These are phyloP conservation scores for Heterobasidion irregulare DNA, from an alignment of 1,284 basidiomycete genomes.

Conservation along the genomic window DNA sequence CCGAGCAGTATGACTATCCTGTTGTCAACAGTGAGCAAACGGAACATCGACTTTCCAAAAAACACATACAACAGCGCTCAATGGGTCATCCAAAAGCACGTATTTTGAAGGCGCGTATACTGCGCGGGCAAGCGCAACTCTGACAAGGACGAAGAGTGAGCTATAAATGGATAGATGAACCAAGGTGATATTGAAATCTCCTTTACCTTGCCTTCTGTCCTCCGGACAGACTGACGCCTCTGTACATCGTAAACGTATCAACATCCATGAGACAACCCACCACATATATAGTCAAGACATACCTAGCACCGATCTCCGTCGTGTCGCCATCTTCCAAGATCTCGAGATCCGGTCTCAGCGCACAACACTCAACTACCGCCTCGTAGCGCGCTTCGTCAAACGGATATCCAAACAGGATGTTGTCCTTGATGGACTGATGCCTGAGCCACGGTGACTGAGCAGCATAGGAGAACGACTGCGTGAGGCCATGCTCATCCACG, in stretches of 20 bases:
- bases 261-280: slow-evolving; percentile 12
- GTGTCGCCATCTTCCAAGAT: slow-evolving; percentile 35
- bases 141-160: slow-evolving; percentile 10
- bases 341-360: slow-evolving; percentile 55
- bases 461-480: slow-evolving; percentile 74
- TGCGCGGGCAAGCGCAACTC: slow-evolving; percentile 62
- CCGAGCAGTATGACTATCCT: slow-evolving; percentile 72
- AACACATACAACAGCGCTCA: slow-evolving; percentile 54
- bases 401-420: slow-evolving; percentile 64
- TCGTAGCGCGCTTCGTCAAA: slow-evolving; percentile 60
- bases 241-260: neutral
- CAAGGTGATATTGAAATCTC: neutral
- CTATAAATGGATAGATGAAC: slow-evolving; percentile 14
- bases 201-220: slow-evolving; percentile 28
- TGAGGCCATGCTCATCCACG: slow-evolving; percentile 55
- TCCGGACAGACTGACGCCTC: slow-evolving; percentile 24
- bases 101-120: slow-evolving; percentile 60
- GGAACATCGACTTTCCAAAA: slow-evolving; percentile 3
- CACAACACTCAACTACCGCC: slow-evolving; percentile 64
- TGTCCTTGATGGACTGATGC: slow-evolving; percentile 62
- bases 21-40: slow-evolving; percentile 3
- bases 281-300: slow-evolving; percentile 1
- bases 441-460: slow-evolving; percentile 82
- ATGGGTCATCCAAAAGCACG: slow-evolving; percentile 63
- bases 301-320: slow-evolving; percentile 27